Evolutionary conservation across 1,139 yeast species (phyloP), one percentile per base, ranked within the genome.

Genomic region (Protomyces gravidus): DNA sequence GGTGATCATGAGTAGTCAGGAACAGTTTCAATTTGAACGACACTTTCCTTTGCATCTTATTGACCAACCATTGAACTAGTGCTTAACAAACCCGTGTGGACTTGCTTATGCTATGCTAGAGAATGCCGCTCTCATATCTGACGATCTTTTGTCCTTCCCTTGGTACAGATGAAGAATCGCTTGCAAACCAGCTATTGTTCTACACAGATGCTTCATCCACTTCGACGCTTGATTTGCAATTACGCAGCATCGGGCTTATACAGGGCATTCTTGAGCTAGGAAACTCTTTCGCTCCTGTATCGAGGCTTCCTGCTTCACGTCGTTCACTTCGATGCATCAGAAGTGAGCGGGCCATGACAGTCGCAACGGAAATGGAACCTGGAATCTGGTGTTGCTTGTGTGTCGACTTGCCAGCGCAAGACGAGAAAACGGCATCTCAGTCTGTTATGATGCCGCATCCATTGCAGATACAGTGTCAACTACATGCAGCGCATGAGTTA

Each of bases 251-350:
- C 36, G 67, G 67, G 1, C 59, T 65, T n/a, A 61, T 63, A 21
- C 67, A 65, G 52, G 67, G 67, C 19, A 62, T 65, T 17, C 30
- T 65, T 19, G 64, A 65, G n/a, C 64, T 65, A 39, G 66, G 67
- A 3, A 56, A 63, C 57, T 64, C 55, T 9, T 55, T 59, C 23
- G 28, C 55, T 32, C 33, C 5, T 15, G 47, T 19, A 5, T 30
- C 17, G 25, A 15, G 2, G 6, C n/a, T n/a, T n/a, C n/a, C n/a
- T n/a, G n/a, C n/a, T n/a, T 15, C 42, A 11, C 19, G 3, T 6
- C 48, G 50, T 33, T 65, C 64, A 17, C 63, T 64, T 7, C 61
- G 61, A 36, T 58, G 62, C 13, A 61, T 64, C 45, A 65, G 63
- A 40, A 64, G 65, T 21, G 49, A 62, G 19, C 61, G 63, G 48